Evolutionary conservation across 2,329 filamentous ascomycete species (phyloP).

Genomic region (Fusarium liriodendri): DNA sequence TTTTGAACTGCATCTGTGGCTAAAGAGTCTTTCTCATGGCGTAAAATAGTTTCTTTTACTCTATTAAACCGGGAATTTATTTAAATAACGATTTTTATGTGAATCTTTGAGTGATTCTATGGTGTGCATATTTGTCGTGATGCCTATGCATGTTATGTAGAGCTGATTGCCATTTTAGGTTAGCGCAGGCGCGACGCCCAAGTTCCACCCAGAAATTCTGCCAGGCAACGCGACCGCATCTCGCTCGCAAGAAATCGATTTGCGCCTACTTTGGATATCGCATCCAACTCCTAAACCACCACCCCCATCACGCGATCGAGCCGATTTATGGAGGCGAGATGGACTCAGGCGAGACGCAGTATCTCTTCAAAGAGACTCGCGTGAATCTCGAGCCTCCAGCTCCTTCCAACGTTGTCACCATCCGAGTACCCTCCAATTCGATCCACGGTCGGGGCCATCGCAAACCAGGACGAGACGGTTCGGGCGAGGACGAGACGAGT

Average conservation of each 20-base stretch:
- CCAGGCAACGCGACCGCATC: slow-evolving; percentile 46
- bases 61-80: neutral
- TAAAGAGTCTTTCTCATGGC: neutral
- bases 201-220: slow-evolving; percentile 48
- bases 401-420: slow-evolving; percentile 75
- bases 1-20: slow-evolving; percentile 5
- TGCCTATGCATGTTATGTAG: neutral
- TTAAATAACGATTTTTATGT: neutral
- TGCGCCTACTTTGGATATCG: slow-evolving; percentile 37
- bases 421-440: slow-evolving; percentile 71
- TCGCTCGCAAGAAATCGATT: slow-evolving; percentile 37
- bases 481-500: slow-evolving; percentile 74
- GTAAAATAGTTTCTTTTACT: neutral
- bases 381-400: slow-evolving; percentile 82
- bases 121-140: neutral
- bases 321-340: slow-evolving; percentile 73
- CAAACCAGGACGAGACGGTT: slow-evolving; percentile 49
- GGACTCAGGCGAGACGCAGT: slow-evolving; percentile 70
- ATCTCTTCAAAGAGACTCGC: slow-evolving; percentile 87
- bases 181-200: slow-evolving; percentile 47
- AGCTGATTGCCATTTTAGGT: slow-evolving; percentile 52
- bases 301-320: slow-evolving; percentile 29
- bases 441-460: slow-evolving; percentile 57
- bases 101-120: neutral
- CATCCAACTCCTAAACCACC: slow-evolving; percentile 25